Conservation (phyloP, 352 stramenopile genomes). For the Globisporangium heterothallicum region DNA sequence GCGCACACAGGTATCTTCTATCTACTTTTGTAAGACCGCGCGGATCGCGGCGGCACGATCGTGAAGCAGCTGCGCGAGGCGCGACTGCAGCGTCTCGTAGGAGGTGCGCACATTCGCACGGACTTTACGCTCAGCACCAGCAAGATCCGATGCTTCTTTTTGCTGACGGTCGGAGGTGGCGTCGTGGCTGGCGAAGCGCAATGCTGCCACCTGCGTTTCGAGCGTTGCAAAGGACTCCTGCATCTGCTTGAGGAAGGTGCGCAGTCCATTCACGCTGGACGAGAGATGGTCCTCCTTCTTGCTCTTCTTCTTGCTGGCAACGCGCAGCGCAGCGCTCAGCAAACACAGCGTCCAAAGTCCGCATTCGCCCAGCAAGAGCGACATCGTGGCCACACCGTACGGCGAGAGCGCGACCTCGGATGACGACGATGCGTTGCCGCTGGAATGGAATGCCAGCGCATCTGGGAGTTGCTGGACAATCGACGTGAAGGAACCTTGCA, state of each 20-base stretch:
- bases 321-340: slow-evolving; percentile 36
- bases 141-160: slow-evolving; percentile 3
- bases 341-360: slow-evolving; percentile 51
- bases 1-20: too few species aligned
- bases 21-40: slow-evolving; percentile 40
- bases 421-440: not conserved
- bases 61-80: slow-evolving; percentile 27
- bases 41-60: slow-evolving; percentile 30
- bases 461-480: slow-evolving; percentile 21
- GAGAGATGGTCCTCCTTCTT: slow-evolving; percentile 53
- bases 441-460: slow-evolving; percentile 16
- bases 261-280: slow-evolving; percentile 26
- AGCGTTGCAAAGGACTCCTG: slow-evolving; percentile 41
- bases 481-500: slow-evolving; percentile 24
- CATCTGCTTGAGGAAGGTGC: slow-evolving; percentile 54
- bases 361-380: slow-evolving; percentile 50
- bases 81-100: slow-evolving; percentile 28
- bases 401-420: slow-evolving; percentile 28
- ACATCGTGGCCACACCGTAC: slow-evolving; percentile 42
- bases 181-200: slow-evolving; percentile 18
- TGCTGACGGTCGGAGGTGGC: not conserved
- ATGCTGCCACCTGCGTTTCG: slow-evolving; percentile 25
- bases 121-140: slow-evolving; percentile 22
- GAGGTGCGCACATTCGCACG: slow-evolving; percentile 33
- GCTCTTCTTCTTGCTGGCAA: slow-evolving; percentile 51